These are phyloP conservation scores for Suhomyces sp. DNA, from an alignment of 805 yeast species.

Conservation along the genomic window DNA sequence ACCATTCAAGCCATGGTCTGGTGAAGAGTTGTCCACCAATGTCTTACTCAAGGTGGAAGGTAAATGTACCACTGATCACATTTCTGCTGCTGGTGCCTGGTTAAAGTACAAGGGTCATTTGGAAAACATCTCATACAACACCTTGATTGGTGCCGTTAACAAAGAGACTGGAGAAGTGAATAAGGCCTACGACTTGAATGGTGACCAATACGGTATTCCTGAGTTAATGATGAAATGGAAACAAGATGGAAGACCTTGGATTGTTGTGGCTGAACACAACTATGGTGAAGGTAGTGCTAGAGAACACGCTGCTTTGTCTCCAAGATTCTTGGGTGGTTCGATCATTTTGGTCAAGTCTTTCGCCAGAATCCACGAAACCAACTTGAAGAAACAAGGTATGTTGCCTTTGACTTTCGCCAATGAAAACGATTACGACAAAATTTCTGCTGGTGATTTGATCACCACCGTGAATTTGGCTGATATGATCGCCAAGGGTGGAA, in stretches of 20 bases:
- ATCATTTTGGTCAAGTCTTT: constrained; percentile 88
- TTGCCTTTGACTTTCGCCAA: constrained; percentile 90
- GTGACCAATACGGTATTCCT: constrained; percentile 78
- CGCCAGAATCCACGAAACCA: constrained; percentile 98
- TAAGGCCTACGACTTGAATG: constrained; percentile 82
- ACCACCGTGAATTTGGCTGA: constrained; percentile 73
- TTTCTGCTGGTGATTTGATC: constrained; percentile 72
- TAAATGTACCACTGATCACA: constrained; percentile 97
- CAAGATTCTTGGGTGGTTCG: constrained; percentile 89
- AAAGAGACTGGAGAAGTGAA: constrained; percentile 97
- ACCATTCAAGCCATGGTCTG: constrained; percentile 85
- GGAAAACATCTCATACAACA: constrained; percentile 92
- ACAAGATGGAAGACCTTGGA: constrained; percentile 79
- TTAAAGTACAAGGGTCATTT: constrained; percentile 96
- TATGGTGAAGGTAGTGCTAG: constrained; percentile 99
- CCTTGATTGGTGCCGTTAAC: constrained; percentile 94
- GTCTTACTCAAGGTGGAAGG: constrained; percentile 92
- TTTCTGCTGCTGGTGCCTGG: constrained; percentile 99
- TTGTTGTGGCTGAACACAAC: constrained; percentile 96
- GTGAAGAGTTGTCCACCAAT: constrained; percentile 72
- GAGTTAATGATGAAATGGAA: constrained; percentile 97
- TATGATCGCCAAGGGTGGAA: constrained; percentile 75
- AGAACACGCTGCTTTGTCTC: constrained; percentile 97
- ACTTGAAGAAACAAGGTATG: constrained; percentile 97
- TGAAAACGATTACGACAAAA: constrained; percentile 82